Conservation (phyloP, 371 early-diverging fungal genomes). For the Cladochytrium tenue region DNA sequence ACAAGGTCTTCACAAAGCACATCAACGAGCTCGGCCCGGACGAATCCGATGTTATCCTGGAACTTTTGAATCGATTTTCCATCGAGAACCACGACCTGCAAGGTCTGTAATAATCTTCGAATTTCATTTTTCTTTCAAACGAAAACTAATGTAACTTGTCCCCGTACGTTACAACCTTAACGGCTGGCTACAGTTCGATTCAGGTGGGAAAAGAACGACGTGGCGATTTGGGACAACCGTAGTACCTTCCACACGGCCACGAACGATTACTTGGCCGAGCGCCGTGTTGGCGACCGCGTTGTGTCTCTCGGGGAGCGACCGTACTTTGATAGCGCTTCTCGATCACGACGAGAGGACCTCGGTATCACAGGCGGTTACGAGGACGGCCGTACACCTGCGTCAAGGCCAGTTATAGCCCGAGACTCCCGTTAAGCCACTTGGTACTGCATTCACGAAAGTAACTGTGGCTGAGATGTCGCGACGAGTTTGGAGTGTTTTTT, state of each 20-base stretch:
- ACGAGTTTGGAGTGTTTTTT: too few species aligned
- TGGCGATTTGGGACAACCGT: constrained; percentile 73
- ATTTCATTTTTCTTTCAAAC: not conserved
- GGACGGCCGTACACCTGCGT: too few species aligned
- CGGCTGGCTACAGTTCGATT: constrained; percentile 65
- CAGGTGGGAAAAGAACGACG: constrained; percentile 60
- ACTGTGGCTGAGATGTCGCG: too few species aligned
- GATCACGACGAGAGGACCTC: constrained; percentile 19
- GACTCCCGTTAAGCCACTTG: too few species aligned
- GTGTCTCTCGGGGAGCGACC: constrained; percentile 46
- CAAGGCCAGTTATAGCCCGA: too few species aligned
- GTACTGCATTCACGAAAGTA: too few species aligned
- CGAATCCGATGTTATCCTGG: constrained; percentile 60
- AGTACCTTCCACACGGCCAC: constrained; percentile 54
- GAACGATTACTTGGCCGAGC: constrained; percentile 6
- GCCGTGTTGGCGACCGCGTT: constrained; percentile 19
- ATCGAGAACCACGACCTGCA: constrained; percentile 59
- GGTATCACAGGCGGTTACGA: too few species aligned
- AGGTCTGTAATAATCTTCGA: not conserved
- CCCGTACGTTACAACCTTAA: not conserved
- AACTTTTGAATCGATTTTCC: constrained; percentile 54
- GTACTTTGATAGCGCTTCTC: constrained; percentile 57
- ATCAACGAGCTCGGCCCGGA: constrained; percentile 56
- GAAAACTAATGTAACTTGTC: not conserved
- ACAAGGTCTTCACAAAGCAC: constrained; percentile 60